Evolutionary conservation across 2,329 filamentous ascomycete genomes (phyloP), one percentile per base, ranked within the genome.

Genomic region (Pyricularia pennisetigena): DNA sequence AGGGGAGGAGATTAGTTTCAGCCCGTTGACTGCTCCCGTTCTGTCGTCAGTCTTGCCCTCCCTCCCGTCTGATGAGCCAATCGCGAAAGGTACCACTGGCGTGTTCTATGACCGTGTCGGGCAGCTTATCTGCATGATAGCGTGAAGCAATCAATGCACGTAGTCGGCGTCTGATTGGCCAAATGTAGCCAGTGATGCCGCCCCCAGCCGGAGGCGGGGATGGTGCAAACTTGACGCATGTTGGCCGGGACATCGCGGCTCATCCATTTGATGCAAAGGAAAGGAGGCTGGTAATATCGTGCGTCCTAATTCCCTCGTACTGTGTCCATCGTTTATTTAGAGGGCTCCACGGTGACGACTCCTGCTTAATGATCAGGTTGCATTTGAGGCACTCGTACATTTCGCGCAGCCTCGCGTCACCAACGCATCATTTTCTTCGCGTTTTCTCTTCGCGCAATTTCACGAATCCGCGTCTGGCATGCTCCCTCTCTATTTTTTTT

Each of bases 91-190:
- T 54, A 26, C 12, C 23, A 23, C 57, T 61, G 12, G 7, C n/a
- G 57, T 61, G 14, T 12, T 24, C 8, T 26, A 26, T 28, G 28
- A 28, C 9, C 57, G 57, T 61, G 57, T 12, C 57, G 57, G 57
- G 57, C 57, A 61, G 57, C 57, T 61, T 61, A 61, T 61, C 57
- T 61, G 57, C 57, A 61, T 61, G 54, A 61, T 61, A 61, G 57
- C 57, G 57, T 61, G 57, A 61, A 61, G 57, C 57, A 61, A 61
- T 61, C 23, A 61, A 61, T 61, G 57, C 57, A 61, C n/a, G 14
- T 28, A 61, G 12, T 4, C 23, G 24, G 57, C 4, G 8, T n/a
- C n/a, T 61, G 57, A 61, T 61, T 61, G 57, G 57, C 3, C 16
- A 16, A 61, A 1, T 61, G 57, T 4, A 26, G 23, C 23, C 9